phyloP scores from a whole-genome alignment of 2,329 filamentous ascomycete species.

The Escovopsis weberi region DNA sequence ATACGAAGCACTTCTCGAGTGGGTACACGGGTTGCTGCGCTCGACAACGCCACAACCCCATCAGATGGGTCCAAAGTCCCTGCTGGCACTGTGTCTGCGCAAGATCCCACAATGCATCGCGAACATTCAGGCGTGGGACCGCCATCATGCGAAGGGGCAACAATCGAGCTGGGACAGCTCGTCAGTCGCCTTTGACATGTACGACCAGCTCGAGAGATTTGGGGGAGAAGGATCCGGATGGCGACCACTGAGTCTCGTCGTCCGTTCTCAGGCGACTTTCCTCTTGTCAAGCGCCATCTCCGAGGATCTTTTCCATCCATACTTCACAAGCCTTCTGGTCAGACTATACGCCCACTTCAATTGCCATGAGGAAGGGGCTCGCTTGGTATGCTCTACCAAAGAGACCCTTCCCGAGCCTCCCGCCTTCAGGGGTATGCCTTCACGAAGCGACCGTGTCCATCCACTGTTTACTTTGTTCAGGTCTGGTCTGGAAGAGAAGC shows the following conservation, averaged over 20 bases:
- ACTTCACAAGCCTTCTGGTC: slow-evolving; percentile 14
- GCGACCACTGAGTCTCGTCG: slow-evolving; percentile 18
- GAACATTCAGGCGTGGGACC: slow-evolving; percentile 21
- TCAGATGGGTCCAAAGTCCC: slow-evolving; percentile 15
- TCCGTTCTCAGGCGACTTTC: slow-evolving; percentile 18
- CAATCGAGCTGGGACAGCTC: slow-evolving; percentile 14
- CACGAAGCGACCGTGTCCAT: slow-evolving; percentile 9
- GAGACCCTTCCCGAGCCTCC: slow-evolving; percentile 8
- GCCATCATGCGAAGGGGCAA: slow-evolving; percentile 9
- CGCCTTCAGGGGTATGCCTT: slow-evolving; percentile 6
- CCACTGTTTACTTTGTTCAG: slow-evolving; percentile 11
- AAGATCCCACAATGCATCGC: slow-evolving; percentile 16
- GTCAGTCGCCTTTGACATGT: slow-evolving; percentile 17
- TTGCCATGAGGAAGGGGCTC: slow-evolving; percentile 15
- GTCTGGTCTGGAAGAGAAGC: slow-evolving; percentile 3
- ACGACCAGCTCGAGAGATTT: slow-evolving; percentile 20
- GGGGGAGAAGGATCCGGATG: slow-evolving; percentile 16
- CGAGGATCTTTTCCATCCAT: slow-evolving; percentile 17
- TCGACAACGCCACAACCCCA: slow-evolving; percentile 11
- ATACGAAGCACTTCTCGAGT: slow-evolving; percentile 20
- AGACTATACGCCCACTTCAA: slow-evolving; percentile 15
- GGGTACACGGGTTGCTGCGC: slow-evolving; percentile 16
- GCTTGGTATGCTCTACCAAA: slow-evolving; percentile 10
- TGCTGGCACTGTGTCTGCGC: slow-evolving; percentile 23
- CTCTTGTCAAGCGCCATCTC: slow-evolving; percentile 15